Percentiles rank a stretch among this genome's conserved stretches.
Evolutionary conservation across 306 rosid genomes (phyloP).

Genomic region (Trifolium repens): DNA sequence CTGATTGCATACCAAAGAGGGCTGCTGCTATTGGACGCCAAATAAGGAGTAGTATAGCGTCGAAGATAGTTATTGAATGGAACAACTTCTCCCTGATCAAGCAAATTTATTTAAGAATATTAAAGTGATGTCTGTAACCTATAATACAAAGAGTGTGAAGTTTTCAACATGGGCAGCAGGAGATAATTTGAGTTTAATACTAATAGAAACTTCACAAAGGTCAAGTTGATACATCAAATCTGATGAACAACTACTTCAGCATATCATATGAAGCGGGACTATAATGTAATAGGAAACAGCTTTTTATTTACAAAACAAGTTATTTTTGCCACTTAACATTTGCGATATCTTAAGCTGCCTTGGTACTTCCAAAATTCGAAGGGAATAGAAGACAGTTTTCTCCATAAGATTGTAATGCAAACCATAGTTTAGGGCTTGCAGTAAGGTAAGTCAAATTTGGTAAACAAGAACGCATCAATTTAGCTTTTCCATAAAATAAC

Average conservation of each 20-base stretch:
- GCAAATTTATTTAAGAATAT: conserved; percentile 31
- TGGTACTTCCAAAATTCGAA: neutral
- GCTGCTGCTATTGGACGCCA: conserved; percentile 80
- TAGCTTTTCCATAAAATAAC: conserved; percentile 23
- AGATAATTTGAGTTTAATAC: conserved; percentile 19
- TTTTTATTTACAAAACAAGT: conserved; percentile 6
- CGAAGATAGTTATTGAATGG: conserved; percentile 81
- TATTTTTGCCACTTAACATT: conserved; percentile 27
- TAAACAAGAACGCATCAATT: conserved; percentile 21
- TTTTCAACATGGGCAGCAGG: conserved; percentile 23
- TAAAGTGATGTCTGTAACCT: conserved; percentile 26
- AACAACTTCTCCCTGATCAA: conserved; percentile 76
- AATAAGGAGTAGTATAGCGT: conserved; percentile 77
- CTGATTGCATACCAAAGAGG: conserved; percentile 97
- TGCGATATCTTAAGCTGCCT: conserved; percentile 26
- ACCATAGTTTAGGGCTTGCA: conserved; percentile 7
- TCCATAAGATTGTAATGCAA: neutral
- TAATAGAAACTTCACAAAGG: conserved; percentile 31
- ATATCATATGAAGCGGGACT: neutral
- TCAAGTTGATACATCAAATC: conserved; percentile 36
- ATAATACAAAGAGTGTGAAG: conserved; percentile 1
- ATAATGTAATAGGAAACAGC: conserved; percentile 11
- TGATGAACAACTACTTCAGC: conserved; percentile 30
- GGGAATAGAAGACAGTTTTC: neutral
- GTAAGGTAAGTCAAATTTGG: conserved; percentile 6